phyloP scores from a whole-genome alignment of 2,329 filamentous ascomycete genomes.

The Chrysoporthe austroafricana region DNA sequence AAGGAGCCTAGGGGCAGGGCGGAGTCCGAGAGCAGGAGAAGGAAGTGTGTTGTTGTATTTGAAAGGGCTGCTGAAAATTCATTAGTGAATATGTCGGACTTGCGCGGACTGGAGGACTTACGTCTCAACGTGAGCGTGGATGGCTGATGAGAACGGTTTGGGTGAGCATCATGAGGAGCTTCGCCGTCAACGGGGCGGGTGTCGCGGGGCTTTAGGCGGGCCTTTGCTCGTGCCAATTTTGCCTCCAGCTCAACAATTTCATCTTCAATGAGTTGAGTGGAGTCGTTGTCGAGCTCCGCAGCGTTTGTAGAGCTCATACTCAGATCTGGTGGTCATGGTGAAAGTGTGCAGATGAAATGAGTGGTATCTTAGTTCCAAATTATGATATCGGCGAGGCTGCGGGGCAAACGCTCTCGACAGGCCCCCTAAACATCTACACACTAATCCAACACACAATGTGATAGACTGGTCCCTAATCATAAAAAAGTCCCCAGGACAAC shows the following conservation, averaged over 20 bases:
- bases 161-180: conserved; percentile 31
- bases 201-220: conserved; percentile 46
- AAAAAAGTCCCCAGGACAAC: not conserved
- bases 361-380: conserved; percentile 21
- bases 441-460: conserved; percentile 17
- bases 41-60: conserved; percentile 60
- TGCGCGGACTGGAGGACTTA: not conserved
- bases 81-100: conserved; percentile 20
- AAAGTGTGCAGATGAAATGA: conserved; percentile 1
- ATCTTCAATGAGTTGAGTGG: conserved; percentile 40
- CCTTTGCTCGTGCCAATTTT: conserved; percentile 45
- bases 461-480: conserved; percentile 15
- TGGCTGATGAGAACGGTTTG: conserved; percentile 26
- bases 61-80: conserved; percentile 12
- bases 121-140: not conserved
- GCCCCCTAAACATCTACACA: conserved; percentile 18
- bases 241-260: conserved; percentile 64
- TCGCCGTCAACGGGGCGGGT: conserved; percentile 31
- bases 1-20: conserved; percentile 84
- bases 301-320: conserved; percentile 18
- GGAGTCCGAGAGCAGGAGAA: conserved; percentile 79
- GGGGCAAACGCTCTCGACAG: conserved; percentile 26
- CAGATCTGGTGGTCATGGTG: not conserved
- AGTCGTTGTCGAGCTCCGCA: conserved; percentile 2
- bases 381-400: conserved; percentile 22